A percentile compares a stretch with the other conserved stretches of the same genome.
These are phyloP conservation scores for Blastobotrys elegans DNA, from an alignment of 1,139 yeast species.

Conservation along the genomic window DNA sequence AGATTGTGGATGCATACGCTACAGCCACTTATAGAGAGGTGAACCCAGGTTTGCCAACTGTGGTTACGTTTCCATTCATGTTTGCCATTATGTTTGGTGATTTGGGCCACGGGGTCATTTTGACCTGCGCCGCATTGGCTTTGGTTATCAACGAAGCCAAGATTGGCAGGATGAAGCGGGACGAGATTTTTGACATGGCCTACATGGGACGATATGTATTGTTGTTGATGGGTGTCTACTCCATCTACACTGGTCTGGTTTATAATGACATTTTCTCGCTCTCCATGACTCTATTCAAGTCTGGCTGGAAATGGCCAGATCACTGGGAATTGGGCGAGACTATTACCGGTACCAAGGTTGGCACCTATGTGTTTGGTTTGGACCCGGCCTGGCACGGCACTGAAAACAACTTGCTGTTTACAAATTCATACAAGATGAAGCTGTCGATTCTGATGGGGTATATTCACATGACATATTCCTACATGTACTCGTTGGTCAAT, in stretches of 20 bases:
- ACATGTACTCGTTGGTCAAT: slow-evolving; percentile 78
- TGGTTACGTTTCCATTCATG: slow-evolving; percentile 96
- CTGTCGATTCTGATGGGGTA: slow-evolving; percentile 92
- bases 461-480: slow-evolving; percentile 89
- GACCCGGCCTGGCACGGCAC: slow-evolving; percentile 98
- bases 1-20: slow-evolving; percentile 93
- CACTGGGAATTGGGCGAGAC: slow-evolving; percentile 58
- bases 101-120: slow-evolving; percentile 86
- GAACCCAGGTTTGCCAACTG: slow-evolving; percentile 91
- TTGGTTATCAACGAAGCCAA: slow-evolving; percentile 65
- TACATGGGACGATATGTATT: slow-evolving; percentile 86
- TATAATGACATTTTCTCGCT: slow-evolving; percentile 92
- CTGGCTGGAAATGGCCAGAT: slow-evolving; percentile 93
- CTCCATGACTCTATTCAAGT: slow-evolving; percentile 75
- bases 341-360: slow-evolving; percentile 56
- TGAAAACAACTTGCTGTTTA: slow-evolving; percentile 81
- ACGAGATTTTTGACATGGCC: slow-evolving; percentile 96
- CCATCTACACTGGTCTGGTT: slow-evolving; percentile 88
- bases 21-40: slow-evolving; percentile 92
- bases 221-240: slow-evolving; percentile 84
- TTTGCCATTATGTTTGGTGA: slow-evolving; percentile 99
- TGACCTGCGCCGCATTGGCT: slow-evolving; percentile 64
- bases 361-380: slow-evolving; percentile 77
- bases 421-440: slow-evolving; percentile 96
- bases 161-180: slow-evolving; percentile 66